phyloP scores from a whole-genome alignment of 495 filamentous ascomycete species.

The Penicillium roqueforti region DNA sequence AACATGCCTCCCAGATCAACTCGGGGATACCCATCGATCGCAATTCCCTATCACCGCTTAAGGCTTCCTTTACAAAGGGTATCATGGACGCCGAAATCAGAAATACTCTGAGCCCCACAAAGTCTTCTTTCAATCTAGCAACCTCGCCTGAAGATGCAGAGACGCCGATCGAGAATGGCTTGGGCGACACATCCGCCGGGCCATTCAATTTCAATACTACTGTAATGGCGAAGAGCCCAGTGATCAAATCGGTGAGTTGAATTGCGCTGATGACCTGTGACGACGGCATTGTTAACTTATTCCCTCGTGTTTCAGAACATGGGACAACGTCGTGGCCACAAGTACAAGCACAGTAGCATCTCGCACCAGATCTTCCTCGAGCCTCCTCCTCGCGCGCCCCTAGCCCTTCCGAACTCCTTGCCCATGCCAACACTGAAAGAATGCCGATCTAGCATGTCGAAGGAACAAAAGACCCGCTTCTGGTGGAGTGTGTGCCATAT shows the following conservation, averaged over 20 bases:
- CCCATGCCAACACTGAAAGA: slow-evolving; percentile 90
- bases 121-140: slow-evolving; percentile 41
- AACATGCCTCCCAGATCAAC: slow-evolving; percentile 25
- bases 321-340: slow-evolving; percentile 90
- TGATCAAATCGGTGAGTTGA: slow-evolving; percentile 68
- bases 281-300: slow-evolving; percentile 11
- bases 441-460: slow-evolving; percentile 78
- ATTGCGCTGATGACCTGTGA: background rate
- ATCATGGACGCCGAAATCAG: slow-evolving; percentile 26
- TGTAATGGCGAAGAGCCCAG: slow-evolving; percentile 67
- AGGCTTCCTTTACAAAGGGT: slow-evolving; percentile 42
- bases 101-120: slow-evolving; percentile 38
- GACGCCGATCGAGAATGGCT: slow-evolving; percentile 37
- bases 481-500: slow-evolving; percentile 91
- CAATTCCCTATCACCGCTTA: slow-evolving; percentile 61
- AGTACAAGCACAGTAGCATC: slow-evolving; percentile 96
- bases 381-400: slow-evolving; percentile 80
- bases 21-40: slow-evolving; percentile 50
- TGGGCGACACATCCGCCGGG: slow-evolving; percentile 39
- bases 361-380: slow-evolving; percentile 97
- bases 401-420: slow-evolving; percentile 86
- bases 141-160: slow-evolving; percentile 28
- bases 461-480: slow-evolving; percentile 74
- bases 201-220: slow-evolving; percentile 96
- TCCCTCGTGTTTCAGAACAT: slow-evolving; percentile 51